phyloP scores from a whole-genome alignment of 805 yeast genomes.

The Wickerhamomyces chambardii region DNA sequence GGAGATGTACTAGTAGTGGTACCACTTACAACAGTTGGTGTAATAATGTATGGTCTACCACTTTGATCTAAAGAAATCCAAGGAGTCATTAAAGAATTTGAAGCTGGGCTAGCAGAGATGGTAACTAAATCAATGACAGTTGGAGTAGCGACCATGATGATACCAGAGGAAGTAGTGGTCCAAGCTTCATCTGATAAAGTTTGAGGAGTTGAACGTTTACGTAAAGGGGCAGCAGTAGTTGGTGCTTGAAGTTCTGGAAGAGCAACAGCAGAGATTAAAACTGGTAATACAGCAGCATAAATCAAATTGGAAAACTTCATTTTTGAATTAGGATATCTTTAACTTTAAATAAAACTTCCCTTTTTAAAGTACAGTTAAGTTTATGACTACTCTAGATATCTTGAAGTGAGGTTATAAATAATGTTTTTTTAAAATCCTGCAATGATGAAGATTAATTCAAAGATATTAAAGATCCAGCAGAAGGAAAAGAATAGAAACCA shows the following conservation, averaged over 20 bases:
- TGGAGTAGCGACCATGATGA: constrained; percentile 40
- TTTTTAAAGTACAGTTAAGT: too few relatives aligned
- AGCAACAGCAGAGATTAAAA: constrained; percentile 11
- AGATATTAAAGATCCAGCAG: too few relatives aligned
- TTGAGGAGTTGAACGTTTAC: constrained; percentile 12
- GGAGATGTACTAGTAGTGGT: constrained; percentile 31
- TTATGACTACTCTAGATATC: too few relatives aligned
- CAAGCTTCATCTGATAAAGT: constrained; percentile 20
- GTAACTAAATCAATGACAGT: constrained; percentile 37
- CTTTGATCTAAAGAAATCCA: constrained; percentile 35
- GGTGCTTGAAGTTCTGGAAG: constrained; percentile 9
- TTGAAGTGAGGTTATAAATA: too few relatives aligned
- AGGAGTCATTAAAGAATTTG: constrained; percentile 23
- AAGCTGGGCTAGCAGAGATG: constrained; percentile 28
- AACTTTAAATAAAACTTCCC: too few relatives aligned
- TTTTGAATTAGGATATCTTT: too few relatives aligned
- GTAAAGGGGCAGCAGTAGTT: constrained; percentile 12
- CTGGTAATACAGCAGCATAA: background rate
- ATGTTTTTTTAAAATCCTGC: too few relatives aligned
- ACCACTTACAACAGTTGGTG: constrained; percentile 28
- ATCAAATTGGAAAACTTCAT: background rate
- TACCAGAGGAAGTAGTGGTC: constrained; percentile 25
- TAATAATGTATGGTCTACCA: constrained; percentile 32
- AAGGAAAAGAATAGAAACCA: too few relatives aligned
- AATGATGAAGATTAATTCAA: too few relatives aligned